Conservation (phyloP, 2,329 filamentous ascomycete genomes). For the Diaporthe sp. region DNA sequence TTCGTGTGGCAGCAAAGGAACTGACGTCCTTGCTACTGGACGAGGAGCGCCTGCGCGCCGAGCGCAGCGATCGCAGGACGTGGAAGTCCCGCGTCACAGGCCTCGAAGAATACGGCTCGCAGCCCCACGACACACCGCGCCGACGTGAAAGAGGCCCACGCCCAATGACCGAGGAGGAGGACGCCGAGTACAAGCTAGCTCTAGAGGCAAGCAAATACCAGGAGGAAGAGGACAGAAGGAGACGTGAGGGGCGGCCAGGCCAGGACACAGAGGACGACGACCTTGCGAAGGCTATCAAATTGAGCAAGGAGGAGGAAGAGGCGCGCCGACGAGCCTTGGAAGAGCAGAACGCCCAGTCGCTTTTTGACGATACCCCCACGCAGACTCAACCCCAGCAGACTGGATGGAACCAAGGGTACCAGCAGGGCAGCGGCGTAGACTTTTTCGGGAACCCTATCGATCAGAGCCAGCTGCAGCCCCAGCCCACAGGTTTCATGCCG, state of each 20-base stretch:
- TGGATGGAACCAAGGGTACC: constrained; percentile 96
- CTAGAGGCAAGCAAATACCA: constrained; percentile 96
- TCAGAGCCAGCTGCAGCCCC: constrained; percentile 79
- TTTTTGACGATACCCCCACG: constrained; percentile 86
- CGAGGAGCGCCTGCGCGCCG: constrained; percentile 90
- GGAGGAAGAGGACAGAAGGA: constrained; percentile 88
- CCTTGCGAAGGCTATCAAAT: constrained; percentile 91
- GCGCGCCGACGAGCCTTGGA: constrained; percentile 88
- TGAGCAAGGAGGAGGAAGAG: constrained; percentile 96
- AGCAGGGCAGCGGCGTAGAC: constrained; percentile 95
- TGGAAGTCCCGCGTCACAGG: constrained; percentile 98
- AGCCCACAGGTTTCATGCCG: constrained; percentile 81
- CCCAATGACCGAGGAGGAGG: constrained; percentile 80
- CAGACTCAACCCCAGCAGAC: constrained; percentile 83
- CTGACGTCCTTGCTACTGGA: constrained; percentile 92
- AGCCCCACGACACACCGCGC: constrained; percentile 58
- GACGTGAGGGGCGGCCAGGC: constrained; percentile 74
- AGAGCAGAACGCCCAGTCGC: constrained; percentile 83
- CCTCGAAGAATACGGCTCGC: constrained; percentile 82
- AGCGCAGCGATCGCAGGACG: constrained; percentile 90
- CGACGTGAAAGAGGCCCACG: constrained; percentile 61
- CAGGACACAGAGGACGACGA: constrained; percentile 81
- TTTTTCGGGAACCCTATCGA: constrained; percentile 97
- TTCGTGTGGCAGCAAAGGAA: constrained; percentile 96
- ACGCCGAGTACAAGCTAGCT: constrained; percentile 90